A percentile compares a stretch with the other conserved stretches of the same genome.
Evolutionary conservation across 2,329 filamentous ascomycete species (phyloP).

Genomic region (Lizonia empirigonia): DNA sequence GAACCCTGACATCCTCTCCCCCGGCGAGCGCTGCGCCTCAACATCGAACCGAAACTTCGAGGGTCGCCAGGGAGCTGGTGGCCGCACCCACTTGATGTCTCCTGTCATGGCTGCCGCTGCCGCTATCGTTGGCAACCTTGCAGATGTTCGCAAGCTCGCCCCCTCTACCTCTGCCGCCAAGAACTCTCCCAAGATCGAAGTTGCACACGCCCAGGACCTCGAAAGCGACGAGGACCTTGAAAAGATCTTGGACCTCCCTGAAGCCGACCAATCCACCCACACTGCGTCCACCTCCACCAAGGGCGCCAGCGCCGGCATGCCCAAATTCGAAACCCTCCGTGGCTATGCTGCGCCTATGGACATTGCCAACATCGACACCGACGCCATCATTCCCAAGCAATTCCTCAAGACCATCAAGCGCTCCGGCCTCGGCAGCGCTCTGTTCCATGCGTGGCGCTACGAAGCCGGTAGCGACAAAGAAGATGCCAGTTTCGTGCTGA

Average conservation of each 20-base stretch:
- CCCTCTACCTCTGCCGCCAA: constrained; percentile 51
- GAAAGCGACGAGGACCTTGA: constrained; percentile 68
- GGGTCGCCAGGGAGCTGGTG: constrained; percentile 88
- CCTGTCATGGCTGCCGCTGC: constrained; percentile 95
- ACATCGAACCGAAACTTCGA: constrained; percentile 98
- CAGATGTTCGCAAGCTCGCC: constrained; percentile 84
- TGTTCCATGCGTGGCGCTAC: constrained; percentile 86
- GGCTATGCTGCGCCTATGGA: constrained; percentile 89
- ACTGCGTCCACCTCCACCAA: constrained; percentile 62
- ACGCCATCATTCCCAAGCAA: constrained; percentile 98
- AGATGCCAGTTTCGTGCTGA: constrained; percentile 84
- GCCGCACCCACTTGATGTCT: constrained; percentile 94
- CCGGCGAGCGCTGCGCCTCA: constrained; percentile 89
- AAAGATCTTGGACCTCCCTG: constrained; percentile 63
- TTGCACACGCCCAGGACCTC: constrained; percentile 63
- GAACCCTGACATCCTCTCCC: constrained; percentile 96
- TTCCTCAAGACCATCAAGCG: constrained; percentile 99
- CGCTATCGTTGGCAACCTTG: constrained; percentile 85
- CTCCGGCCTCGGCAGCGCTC: constrained; percentile 83
- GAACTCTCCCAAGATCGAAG: constrained; percentile 63
- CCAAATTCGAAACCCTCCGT: constrained; percentile 82
- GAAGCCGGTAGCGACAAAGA: constrained; percentile 67
- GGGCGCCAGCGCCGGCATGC: constrained; percentile 66
- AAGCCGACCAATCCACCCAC: constrained; percentile 69
- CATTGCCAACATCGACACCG: constrained; percentile 92